Evolutionary conservation across 805 yeast genomes (phyloP), one percentile per base, ranked within the genome.

Genomic region (Wickerhamomyces xylosicus): DNA sequence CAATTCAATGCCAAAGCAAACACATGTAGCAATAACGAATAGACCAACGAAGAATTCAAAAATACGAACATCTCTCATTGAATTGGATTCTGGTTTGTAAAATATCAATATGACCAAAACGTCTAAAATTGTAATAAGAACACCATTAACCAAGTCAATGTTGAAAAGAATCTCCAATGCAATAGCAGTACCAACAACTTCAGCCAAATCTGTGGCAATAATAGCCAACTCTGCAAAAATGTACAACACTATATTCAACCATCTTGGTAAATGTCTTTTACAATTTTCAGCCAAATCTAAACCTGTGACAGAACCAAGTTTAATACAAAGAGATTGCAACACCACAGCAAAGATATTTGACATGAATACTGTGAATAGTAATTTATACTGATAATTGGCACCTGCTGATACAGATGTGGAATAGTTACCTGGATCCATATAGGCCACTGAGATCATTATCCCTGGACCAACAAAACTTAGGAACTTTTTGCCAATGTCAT

Each of bases 171-270:
- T 85, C 47, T 85, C 78, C 37, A 87, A 65, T 0, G 95, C 77
- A 36, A 87, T 84, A 10, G 95, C 95, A 3, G 95, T 82, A 2
- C 97, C 97, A 7, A 87, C 90, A 10, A 87, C 95, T 58, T 87
- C 97, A 1, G 96, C 96, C 50, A 87, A 63, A 56, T 87, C 97
- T 0, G 97, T 87, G 9, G 95, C 95, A 28, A 87, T 79, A 44
- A 87, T 87, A 3, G 95, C 95, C 19, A 85, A 49, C 51, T 87
- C 95, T 0, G 95, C 86, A 48, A 83, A 69, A 2, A 73, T 54
- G 54, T 86, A 87, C 4, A 86, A 62, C 6, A 69, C 43, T 10
- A 77, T 40, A 47, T 79, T 79, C 44, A 79, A 59, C 70, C 77
- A 71, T 13, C 56, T 55, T 0, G 86, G 83, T 18, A 84, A 63